A percentile compares a stretch with the other conserved stretches of the same genome.
These are phyloP conservation scores for Tetragonia tetragonoides DNA, from an alignment of 148 eudicot species.

Conservation along the genomic window DNA sequence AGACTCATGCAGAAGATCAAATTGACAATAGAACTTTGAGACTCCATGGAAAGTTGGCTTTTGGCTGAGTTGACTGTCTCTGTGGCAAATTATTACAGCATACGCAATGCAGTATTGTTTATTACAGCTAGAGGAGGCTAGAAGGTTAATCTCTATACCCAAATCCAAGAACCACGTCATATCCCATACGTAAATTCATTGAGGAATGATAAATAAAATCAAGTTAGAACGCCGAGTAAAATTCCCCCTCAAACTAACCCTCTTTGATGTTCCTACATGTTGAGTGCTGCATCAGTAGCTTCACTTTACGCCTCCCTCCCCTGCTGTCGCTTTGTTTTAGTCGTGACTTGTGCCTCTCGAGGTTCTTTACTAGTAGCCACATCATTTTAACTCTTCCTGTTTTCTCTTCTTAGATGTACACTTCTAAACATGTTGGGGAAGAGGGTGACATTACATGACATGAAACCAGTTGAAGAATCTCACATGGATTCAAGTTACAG, in stretches of 20 bases:
- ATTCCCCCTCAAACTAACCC: background rate
- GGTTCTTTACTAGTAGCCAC: too few species aligned
- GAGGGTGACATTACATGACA: too few species aligned
- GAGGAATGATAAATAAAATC: background rate
- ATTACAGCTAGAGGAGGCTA: background rate
- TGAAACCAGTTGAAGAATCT: too few species aligned
- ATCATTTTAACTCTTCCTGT: too few species aligned
- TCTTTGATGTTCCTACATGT: background rate
- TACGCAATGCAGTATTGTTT: background rate
- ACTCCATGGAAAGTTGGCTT: background rate
- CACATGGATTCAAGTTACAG: background rate
- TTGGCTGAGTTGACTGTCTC: too few species aligned
- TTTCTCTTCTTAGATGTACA: too few species aligned
- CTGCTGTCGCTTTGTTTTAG: too few species aligned
- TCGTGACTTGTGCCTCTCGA: too few species aligned
- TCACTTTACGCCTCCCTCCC: background rate
- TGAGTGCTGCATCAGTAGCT: background rate
- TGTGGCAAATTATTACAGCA: background rate
- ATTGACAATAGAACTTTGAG: background rate
- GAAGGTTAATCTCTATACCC: background rate
- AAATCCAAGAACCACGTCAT: background rate
- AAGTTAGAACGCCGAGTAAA: background rate
- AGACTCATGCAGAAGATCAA: background rate
- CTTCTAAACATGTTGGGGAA: too few species aligned
- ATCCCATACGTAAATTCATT: background rate